phyloP scores from a whole-genome alignment of 257 asterid genomes.

The Ballota nigra region DNA sequence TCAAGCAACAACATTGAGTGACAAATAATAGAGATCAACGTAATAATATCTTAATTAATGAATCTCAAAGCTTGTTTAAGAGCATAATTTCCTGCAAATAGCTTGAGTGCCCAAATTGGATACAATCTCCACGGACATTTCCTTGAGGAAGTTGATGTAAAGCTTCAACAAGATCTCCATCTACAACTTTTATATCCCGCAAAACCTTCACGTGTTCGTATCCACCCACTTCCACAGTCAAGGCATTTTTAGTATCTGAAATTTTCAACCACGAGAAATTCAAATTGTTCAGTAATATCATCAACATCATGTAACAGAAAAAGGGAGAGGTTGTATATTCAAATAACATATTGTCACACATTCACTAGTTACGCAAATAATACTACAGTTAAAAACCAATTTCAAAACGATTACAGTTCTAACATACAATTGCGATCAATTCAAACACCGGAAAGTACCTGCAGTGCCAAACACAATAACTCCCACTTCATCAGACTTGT shows the following conservation, averaged over 20 bases:
- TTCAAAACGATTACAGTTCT: neutral
- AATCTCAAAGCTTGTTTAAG: constrained; percentile 8
- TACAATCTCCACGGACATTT: constrained; percentile 82
- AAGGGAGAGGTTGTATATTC: neutral
- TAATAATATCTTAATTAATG: constrained; percentile 3
- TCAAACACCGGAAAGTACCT: constrained; percentile 45
- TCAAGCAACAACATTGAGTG: neutral
- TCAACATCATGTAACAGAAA: constrained; percentile 1
- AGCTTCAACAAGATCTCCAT: constrained; percentile 72
- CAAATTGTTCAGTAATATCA: neutral
- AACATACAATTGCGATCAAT: neutral
- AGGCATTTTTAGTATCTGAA: constrained; percentile 76
- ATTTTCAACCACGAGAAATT: constrained; percentile 23
- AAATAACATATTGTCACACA: neutral
- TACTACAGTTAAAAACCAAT: neutral
- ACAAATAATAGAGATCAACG: neutral
- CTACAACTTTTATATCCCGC: constrained; percentile 78
- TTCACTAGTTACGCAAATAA: neutral
- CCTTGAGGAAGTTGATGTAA: constrained; percentile 80
- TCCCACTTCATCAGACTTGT: constrained; percentile 81
- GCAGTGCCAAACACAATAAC: constrained; percentile 74
- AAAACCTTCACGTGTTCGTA: constrained; percentile 79
- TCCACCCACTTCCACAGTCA: constrained; percentile 93
- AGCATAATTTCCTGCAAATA: constrained; percentile 6
- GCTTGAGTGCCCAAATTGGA: constrained; percentile 38